phyloP scores from a whole-genome alignment of 192 early-diverging fungal species.

The Linnemannia hyalina region DNA sequence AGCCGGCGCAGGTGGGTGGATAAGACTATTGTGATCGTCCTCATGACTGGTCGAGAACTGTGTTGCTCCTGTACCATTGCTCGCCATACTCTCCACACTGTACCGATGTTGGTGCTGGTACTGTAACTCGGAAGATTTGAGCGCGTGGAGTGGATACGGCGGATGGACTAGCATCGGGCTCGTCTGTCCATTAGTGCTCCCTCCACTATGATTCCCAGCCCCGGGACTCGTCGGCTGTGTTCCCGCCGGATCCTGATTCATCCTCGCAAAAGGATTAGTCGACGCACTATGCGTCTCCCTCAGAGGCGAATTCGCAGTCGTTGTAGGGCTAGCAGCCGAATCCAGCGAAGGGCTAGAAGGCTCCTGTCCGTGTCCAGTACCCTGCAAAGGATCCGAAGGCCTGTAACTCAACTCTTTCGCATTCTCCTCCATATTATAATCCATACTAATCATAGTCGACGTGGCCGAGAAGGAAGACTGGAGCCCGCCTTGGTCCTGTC shows the following conservation, averaged over 20 bases:
- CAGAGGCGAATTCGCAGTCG: not conserved
- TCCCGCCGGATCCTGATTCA: not conserved
- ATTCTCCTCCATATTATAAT: conserved; percentile 28
- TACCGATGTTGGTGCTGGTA: not conserved
- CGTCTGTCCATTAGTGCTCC: not conserved
- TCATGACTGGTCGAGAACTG: conserved; percentile 28
- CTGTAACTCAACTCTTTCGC: conserved; percentile 32
- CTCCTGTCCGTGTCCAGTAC: not conserved
- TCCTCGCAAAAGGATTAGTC: not conserved
- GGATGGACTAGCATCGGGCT: conserved; percentile 5
- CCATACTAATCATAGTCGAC: conserved; percentile 49
- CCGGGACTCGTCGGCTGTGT: not conserved
- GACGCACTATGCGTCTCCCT: not conserved
- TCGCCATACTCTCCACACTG: conserved; percentile 44
- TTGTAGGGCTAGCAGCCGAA: not conserved
- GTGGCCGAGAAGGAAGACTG: conserved; percentile 36
- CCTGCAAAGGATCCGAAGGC: conserved; percentile 16
- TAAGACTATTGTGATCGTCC: conserved; percentile 23
- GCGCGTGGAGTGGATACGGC: conserved; percentile 14
- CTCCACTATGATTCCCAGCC: not conserved
- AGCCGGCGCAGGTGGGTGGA: not conserved
- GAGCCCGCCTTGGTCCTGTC: conserved; percentile 12
- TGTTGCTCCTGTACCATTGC: conserved; percentile 40
- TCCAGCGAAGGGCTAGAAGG: not conserved
- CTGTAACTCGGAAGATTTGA: not conserved